A percentile compares a stretch with the other conserved stretches of the same genome.
These are phyloP conservation scores for Nemania serpens DNA, from an alignment of 2,329 filamentous ascomycete species.

Conservation along the genomic window DNA sequence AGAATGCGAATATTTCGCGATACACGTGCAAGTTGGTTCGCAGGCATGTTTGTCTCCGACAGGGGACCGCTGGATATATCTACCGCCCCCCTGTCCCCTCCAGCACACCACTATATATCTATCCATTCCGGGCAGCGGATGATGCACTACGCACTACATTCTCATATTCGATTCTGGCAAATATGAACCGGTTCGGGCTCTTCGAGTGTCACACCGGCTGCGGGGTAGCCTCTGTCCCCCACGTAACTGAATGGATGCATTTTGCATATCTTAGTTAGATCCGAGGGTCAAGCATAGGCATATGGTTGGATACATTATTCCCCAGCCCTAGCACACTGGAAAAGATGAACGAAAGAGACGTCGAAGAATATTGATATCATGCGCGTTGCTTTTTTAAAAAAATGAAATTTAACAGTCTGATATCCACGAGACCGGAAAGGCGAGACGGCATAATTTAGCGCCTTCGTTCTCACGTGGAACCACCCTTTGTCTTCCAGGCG, in stretches of 20 bases:
- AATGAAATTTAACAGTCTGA: neutral
- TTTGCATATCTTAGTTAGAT: neutral
- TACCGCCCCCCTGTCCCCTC: conserved; percentile 4
- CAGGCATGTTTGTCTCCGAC: neutral
- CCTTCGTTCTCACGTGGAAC: conserved; percentile 31
- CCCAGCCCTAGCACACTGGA: neutral
- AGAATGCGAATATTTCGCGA: neutral
- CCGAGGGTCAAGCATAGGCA: neutral
- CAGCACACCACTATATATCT: neutral
- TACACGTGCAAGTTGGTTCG: too few relatives aligned
- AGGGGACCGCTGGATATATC: conserved; percentile 20
- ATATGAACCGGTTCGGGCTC: conserved; percentile 24
- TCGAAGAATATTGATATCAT: neutral
- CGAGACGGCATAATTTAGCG: neutral
- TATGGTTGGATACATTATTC: neutral
- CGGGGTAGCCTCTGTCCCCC: conserved; percentile 31
- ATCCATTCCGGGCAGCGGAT: neutral
- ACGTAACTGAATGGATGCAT: conserved; percentile 11
- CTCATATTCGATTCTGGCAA: conserved; percentile 29
- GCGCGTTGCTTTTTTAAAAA: too few relatives aligned
- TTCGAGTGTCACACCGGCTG: conserved; percentile 24
- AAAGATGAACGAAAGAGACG: neutral
- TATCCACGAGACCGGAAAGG: neutral
- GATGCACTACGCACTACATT: conserved; percentile 3
- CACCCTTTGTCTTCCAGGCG: conserved; percentile 36